A percentile compares a stretch with the other conserved stretches of the same genome.
Evolutionary conservation across 345 rosid species (phyloP).

Genomic region (Brassica napus): DNA sequence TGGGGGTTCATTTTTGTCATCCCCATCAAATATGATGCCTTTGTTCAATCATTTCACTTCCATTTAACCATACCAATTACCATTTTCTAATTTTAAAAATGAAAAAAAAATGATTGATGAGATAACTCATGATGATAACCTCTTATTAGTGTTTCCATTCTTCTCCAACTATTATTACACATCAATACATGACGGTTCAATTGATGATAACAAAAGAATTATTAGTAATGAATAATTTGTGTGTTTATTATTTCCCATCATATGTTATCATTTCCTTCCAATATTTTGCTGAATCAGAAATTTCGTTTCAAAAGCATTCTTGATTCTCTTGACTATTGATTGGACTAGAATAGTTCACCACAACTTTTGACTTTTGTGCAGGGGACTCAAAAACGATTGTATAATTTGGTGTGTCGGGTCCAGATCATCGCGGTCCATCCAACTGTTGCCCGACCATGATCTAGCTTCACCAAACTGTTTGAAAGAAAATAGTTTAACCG

Average conservation of each 20-base stretch:
- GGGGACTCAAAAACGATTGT: neutral
- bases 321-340: neutral
- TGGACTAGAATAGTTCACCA: neutral
- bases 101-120: constrained; percentile 16
- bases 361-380: neutral
- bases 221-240: neutral
- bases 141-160: constrained; percentile 10
- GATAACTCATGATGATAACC: constrained; percentile 29
- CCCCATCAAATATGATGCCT: constrained; percentile 29
- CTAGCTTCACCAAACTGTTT: neutral
- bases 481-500: neutral
- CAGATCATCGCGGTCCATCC: neutral
- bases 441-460: neutral
- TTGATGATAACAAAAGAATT: neutral
- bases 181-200: neutral
- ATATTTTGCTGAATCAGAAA: neutral
- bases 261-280: neutral
- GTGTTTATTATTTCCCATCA: neutral
- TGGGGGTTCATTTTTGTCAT: constrained; percentile 34
- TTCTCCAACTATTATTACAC: neutral
- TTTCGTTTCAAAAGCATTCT: neutral
- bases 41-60: constrained; percentile 36
- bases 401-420: neutral
- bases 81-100: neutral
- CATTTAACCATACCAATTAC: constrained; percentile 31